Evolutionary conservation across 257 asterid species (phyloP), one percentile per base, ranked within the genome.

Genomic region (Nemophila menziesii): DNA sequence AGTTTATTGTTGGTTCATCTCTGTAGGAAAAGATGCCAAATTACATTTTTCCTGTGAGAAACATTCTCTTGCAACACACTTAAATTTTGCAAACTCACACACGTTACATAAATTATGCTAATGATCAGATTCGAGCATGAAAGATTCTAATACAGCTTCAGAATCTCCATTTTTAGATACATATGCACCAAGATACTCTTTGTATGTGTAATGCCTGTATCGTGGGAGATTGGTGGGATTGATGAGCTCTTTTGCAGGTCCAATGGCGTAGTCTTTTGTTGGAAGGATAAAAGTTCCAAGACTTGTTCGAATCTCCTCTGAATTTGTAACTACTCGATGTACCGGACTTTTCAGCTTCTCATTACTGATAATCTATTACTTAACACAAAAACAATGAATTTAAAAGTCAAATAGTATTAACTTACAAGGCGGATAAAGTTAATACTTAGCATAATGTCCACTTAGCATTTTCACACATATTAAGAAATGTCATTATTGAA

Each of bases 321-420:
- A 5, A 41, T 75, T 68, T 1, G 90, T 71, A 22, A 80, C 26
- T 43, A 80, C 92, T n/a, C 87, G 66, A 27, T 84, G 95, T 8
- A 46, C 4, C 0, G 73, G 71, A 40, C 83, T 70, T 3, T 23
- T 52, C 33, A 80, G 67, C 51, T 47, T 52, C 29, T 63, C 73
- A 14, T 80, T 80, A 27, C 81, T 80, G 16, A 80, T 69, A 43
- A 73, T 78, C 86, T 73, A 42, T n/a, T 16, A 11, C 4, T 17
- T 3, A 4, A 10, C 18, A 10, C 22, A 9, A 10, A 34, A 22
- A 0, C 10, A 1, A 17, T 18, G 34, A 15, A n/a, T n/a, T n/a
- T n/a, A n/a, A n/a, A n/a, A n/a, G n/a, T n/a, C n/a, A n/a, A n/a
- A n/a, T n/a, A n/a, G n/a, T n/a, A n/a, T n/a, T n/a, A n/a, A n/a